These are phyloP conservation scores for Takashimella tepidaria DNA, from an alignment of 1,284 basidiomycete genomes.

Conservation along the genomic window DNA sequence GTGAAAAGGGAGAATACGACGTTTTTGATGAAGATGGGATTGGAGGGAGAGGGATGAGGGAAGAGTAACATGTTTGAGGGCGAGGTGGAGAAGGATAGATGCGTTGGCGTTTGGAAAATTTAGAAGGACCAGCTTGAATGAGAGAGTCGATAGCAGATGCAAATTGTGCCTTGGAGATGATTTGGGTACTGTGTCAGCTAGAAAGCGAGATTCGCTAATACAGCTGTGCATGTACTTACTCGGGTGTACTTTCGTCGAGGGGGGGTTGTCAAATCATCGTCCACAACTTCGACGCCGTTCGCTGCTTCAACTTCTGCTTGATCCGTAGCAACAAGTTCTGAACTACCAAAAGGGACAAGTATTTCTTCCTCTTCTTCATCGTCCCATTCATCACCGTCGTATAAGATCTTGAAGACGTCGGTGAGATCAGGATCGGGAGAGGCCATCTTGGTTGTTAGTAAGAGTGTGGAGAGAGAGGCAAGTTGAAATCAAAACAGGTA, in stretches of 20 bases:
- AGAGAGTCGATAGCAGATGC: slow-evolving; percentile 7
- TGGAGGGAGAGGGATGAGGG: slow-evolving; percentile 20
- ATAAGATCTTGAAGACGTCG: slow-evolving; percentile 12
- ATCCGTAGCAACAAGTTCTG: background rate
- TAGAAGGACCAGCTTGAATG: background rate
- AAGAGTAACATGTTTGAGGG: slow-evolving; percentile 13
- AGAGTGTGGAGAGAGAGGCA: too few species aligned
- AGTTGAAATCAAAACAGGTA: background rate
- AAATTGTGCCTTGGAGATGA: slow-evolving; percentile 3
- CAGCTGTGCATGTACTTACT: background rate
- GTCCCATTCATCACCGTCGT: slow-evolving; percentile 11
- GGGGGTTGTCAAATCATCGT: background rate
- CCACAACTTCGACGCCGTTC: background rate
- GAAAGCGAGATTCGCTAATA: background rate
- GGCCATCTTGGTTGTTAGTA: background rate
- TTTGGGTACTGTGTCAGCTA: background rate
- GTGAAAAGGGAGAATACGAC: slow-evolving; percentile 32
- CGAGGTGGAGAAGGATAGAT: slow-evolving; percentile 1
- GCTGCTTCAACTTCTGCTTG: background rate
- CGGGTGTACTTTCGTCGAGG: background rate
- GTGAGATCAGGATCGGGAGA: slow-evolving; percentile 9
- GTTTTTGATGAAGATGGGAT: slow-evolving; percentile 10
- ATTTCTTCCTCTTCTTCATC: slow-evolving; percentile 3
- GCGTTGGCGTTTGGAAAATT: slow-evolving; percentile 2
- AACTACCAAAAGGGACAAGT: background rate